These are phyloP conservation scores for Bretschneidera sinensis DNA, from an alignment of 345 rosid species.

Conservation along the genomic window DNA sequence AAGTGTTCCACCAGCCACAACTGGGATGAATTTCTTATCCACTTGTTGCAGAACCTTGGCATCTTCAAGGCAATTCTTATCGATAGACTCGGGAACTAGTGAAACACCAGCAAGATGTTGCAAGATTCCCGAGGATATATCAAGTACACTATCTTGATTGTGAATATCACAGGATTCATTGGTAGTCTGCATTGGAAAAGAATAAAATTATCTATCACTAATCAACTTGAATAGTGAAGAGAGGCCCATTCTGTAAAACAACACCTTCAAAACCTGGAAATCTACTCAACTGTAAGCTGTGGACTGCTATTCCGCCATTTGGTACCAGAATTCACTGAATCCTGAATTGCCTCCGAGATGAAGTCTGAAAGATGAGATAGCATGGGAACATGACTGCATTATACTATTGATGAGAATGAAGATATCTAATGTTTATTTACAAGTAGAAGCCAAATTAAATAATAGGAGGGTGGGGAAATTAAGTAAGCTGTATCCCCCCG, in stretches of 20 bases:
- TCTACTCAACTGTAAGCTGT: constrained; percentile 39
- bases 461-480: too few relatives aligned
- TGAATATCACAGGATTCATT: constrained; percentile 28
- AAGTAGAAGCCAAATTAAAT: too few relatives aligned
- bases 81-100: constrained; percentile 63
- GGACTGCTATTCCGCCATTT: constrained; percentile 60
- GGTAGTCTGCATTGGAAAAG: constrained; percentile 35
- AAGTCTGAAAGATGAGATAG: constrained; percentile 32
- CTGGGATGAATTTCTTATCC: constrained; percentile 88
- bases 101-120: constrained; percentile 53
- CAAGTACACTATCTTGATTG: constrained; percentile 47
- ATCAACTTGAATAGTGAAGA: neutral
- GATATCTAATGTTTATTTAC: neutral
- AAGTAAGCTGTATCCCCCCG: too few relatives aligned
- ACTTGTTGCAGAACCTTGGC: constrained; percentile 83
- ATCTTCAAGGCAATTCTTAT: constrained; percentile 50
- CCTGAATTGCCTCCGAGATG: constrained; percentile 28
- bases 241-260: constrained; percentile 3
- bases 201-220: constrained; percentile 8
- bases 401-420: neutral
- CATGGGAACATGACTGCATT: too few relatives aligned
- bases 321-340: constrained; percentile 26
- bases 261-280: constrained; percentile 13
- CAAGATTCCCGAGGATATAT: constrained; percentile 57
- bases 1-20: constrained; percentile 72